Evolutionary conservation across 2,329 filamentous ascomycete genomes (phyloP).

Genomic region (Penicillium sp.): DNA sequence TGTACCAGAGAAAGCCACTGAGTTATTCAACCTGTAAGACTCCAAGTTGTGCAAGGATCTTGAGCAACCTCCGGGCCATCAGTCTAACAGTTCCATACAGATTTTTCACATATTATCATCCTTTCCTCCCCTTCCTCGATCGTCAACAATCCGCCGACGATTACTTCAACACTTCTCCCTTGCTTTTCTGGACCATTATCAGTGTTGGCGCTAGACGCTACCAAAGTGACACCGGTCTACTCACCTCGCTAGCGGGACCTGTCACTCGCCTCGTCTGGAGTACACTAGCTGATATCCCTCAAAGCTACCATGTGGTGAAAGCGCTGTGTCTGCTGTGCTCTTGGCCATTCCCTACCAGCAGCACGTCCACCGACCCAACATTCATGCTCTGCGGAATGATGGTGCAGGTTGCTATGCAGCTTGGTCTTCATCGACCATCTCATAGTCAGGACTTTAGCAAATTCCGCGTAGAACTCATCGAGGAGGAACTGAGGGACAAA

Average conservation of each 20-base stretch:
- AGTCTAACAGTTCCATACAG: constrained; percentile 31
- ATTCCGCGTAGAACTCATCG: constrained; percentile 53
- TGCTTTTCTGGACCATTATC: constrained; percentile 68
- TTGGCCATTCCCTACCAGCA: constrained; percentile 64
- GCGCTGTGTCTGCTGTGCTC: constrained; percentile 62
- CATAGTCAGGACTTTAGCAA: constrained; percentile 59
- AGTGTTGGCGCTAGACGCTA: constrained; percentile 62
- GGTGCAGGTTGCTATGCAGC: constrained; percentile 67
- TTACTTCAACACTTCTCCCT: constrained; percentile 57
- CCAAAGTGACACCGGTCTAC: constrained; percentile 52
- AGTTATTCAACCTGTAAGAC: constrained; percentile 47
- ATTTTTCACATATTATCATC: constrained; percentile 64
- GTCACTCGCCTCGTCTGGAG: constrained; percentile 61
- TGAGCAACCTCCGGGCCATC: neutral
- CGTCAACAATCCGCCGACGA: constrained; percentile 53
- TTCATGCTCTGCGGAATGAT: constrained; percentile 66
- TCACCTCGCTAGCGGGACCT: constrained; percentile 53
- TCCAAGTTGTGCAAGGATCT: neutral
- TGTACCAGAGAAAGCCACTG: constrained; percentile 42
- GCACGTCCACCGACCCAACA: constrained; percentile 62
- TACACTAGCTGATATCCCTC: constrained; percentile 59
- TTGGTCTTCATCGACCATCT: constrained; percentile 62
- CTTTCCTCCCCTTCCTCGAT: constrained; percentile 63
- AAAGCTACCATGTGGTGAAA: constrained; percentile 64
- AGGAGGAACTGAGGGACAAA: constrained; percentile 63